Evolutionary conservation across 2,329 filamentous ascomycete species (phyloP).

Genomic region (Penicillium occitanis): DNA sequence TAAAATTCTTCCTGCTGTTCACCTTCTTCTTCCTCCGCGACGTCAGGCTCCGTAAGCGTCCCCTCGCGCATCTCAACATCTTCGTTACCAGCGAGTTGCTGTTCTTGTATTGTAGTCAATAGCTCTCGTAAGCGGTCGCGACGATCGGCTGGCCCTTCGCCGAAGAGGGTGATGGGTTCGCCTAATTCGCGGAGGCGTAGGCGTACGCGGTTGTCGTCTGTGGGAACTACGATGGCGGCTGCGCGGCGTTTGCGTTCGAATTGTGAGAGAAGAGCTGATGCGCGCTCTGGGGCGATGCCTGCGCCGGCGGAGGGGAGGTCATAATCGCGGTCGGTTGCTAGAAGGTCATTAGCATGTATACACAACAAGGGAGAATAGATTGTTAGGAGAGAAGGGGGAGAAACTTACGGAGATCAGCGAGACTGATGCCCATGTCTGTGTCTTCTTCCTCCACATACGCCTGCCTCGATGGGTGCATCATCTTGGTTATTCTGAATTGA

Average conservation of each 20-base stretch:
- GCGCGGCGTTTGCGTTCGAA: constrained; percentile 89
- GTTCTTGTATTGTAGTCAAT: constrained; percentile 70
- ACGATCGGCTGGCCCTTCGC: constrained; percentile 80
- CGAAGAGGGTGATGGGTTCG: constrained; percentile 93
- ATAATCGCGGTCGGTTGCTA: constrained; percentile 79
- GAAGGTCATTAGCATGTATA: constrained; percentile 10
- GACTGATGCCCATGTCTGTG: constrained; percentile 59
- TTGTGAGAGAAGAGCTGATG: constrained; percentile 79
- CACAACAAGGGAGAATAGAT: not conserved
- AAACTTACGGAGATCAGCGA: constrained; percentile 64
- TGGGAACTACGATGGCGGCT: constrained; percentile 86
- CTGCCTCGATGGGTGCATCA: constrained; percentile 82
- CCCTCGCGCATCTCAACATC: constrained; percentile 57
- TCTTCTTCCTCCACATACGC: constrained; percentile 86
- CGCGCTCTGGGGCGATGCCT: constrained; percentile 74
- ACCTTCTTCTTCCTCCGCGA: constrained; percentile 68
- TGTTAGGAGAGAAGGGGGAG: not conserved
- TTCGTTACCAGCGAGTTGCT: constrained; percentile 45
- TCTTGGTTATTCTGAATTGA: constrained; percentile 31
- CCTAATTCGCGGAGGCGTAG: constrained; percentile 77
- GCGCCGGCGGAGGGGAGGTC: constrained; percentile 65
- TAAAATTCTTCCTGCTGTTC: constrained; percentile 94
- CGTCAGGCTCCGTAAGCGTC: constrained; percentile 47
- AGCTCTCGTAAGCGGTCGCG: constrained; percentile 83
- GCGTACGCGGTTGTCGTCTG: constrained; percentile 85